phyloP scores from a whole-genome alignment of 2,329 filamentous ascomycete genomes.

The Orbilia brochopaga region DNA sequence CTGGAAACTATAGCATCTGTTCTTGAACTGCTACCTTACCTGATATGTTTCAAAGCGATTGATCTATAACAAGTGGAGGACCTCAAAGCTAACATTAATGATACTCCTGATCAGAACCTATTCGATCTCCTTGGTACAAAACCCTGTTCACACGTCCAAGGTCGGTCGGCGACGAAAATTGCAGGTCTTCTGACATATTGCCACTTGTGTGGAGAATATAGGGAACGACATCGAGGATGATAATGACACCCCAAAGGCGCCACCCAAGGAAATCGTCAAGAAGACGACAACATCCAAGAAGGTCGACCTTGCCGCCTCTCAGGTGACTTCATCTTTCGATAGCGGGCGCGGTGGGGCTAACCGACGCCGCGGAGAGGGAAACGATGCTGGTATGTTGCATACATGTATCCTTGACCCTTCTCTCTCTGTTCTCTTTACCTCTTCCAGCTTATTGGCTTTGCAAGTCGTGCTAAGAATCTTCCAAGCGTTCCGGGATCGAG shows the following conservation, averaged over 20 bases:
- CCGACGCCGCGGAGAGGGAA: constrained; percentile 54
- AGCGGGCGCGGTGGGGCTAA: constrained; percentile 35
- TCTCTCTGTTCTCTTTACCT: background rate
- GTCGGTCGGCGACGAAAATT: background rate
- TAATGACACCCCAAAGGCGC: constrained; percentile 72
- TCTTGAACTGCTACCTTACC: background rate
- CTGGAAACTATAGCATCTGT: background rate
- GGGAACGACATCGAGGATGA: constrained; percentile 76
- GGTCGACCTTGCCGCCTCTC: constrained; percentile 70
- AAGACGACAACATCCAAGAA: constrained; percentile 76
- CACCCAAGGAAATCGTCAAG: constrained; percentile 90
- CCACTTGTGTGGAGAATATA: constrained; percentile 56
- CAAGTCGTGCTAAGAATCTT: constrained; percentile 6
- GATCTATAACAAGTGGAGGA: background rate
- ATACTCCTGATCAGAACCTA: constrained; percentile 72
- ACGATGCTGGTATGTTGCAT: constrained; percentile 51
- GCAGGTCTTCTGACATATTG: constrained; percentile 28
- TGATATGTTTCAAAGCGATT: background rate
- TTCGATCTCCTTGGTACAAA: constrained; percentile 95
- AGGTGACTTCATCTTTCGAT: constrained; percentile 47
- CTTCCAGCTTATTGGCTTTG: constrained; percentile 48
- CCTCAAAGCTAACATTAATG: constrained; percentile 57
- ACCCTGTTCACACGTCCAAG: background rate
- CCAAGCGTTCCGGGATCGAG: constrained; percentile 85
- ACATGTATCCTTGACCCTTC: background rate